Percentiles rank a stretch among this genome's conserved stretches.
Conservation (phyloP, 768 basidiomycete species). For the Sporobolomyces roseus region DNA sequence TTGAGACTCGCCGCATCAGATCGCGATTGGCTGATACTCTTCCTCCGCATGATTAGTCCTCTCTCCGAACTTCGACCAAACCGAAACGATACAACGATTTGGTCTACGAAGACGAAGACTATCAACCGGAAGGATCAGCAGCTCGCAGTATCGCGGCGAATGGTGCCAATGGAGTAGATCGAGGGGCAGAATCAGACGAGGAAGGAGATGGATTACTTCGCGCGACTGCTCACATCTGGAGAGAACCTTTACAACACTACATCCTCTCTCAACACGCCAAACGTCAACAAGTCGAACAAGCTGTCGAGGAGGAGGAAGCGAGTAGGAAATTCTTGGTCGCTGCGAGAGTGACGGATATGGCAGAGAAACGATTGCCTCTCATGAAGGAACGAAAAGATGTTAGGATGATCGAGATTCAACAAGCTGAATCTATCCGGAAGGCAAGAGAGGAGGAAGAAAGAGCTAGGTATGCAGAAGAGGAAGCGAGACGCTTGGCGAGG, state of each 20-base stretch:
- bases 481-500: constrained; percentile 7
- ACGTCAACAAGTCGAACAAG: constrained; percentile 28
- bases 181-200: constrained; percentile 33
- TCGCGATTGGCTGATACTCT: too few species aligned
- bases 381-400: constrained; percentile 33
- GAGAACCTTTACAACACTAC: constrained; percentile 35
- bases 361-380: constrained; percentile 21
- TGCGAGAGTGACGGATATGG: constrained; percentile 25
- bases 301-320: constrained; percentile 27
- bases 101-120: constrained; percentile 27
- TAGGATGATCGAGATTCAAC: constrained; percentile 11
- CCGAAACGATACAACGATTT: constrained; percentile 37
- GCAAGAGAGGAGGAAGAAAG: constrained; percentile 3
- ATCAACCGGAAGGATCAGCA: not conserved
- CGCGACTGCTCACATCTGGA: constrained; percentile 39
- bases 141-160: not conserved
- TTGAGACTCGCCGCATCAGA: too few species aligned
- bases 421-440: not conserved
- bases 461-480: constrained; percentile 13
- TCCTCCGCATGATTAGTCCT: too few species aligned
- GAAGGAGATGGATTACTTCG: constrained; percentile 34
- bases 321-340: constrained; percentile 34
- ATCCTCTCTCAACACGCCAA: constrained; percentile 20
- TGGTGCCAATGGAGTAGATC: not conserved
- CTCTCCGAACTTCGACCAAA: constrained; percentile 23